Conservation (phyloP, 495 filamentous ascomycete genomes). For the Xeromyces bisporus region DNA sequence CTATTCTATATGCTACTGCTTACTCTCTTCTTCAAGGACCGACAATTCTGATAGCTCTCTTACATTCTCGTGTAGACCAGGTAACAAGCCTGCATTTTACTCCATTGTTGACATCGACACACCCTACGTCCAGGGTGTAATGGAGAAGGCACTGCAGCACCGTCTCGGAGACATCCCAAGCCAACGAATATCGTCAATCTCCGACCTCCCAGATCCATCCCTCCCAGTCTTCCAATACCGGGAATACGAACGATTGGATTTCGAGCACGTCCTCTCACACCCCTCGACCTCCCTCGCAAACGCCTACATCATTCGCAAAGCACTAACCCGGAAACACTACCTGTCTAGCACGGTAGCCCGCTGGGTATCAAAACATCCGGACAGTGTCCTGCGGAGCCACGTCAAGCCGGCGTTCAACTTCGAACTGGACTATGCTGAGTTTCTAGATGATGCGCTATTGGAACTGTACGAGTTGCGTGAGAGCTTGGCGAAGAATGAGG, state of each 20-base stretch:
- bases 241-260: constrained; percentile 74
- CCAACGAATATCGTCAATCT: constrained; percentile 28
- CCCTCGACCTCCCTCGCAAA: constrained; percentile 47
- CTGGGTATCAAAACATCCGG: constrained; percentile 69
- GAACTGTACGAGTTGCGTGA: constrained; percentile 78
- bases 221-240: constrained; percentile 59
- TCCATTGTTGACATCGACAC: constrained; percentile 73
- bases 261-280: constrained; percentile 48
- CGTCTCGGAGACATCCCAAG: constrained; percentile 34
- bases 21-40: constrained; percentile 3
- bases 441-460: constrained; percentile 78
- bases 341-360: constrained; percentile 60
- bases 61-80: constrained; percentile 26
- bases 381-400: constrained; percentile 45
- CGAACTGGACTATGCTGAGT: constrained; percentile 92
- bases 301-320: constrained; percentile 88
- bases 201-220: constrained; percentile 23
- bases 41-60: constrained; percentile 24
- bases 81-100: constrained; percentile 35
- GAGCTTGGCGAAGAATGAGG: constrained; percentile 49
- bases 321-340: constrained; percentile 93
- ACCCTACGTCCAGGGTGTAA: constrained; percentile 66
- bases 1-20: constrained; percentile 1
- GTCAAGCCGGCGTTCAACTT: constrained; percentile 65
- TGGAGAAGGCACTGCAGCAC: constrained; percentile 50